Percentiles rank a stretch among this genome's conserved stretches.
Evolutionary conservation across 2,329 filamentous ascomycete genomes (phyloP).

Genomic region (Davidsoniella eucalypti): DNA sequence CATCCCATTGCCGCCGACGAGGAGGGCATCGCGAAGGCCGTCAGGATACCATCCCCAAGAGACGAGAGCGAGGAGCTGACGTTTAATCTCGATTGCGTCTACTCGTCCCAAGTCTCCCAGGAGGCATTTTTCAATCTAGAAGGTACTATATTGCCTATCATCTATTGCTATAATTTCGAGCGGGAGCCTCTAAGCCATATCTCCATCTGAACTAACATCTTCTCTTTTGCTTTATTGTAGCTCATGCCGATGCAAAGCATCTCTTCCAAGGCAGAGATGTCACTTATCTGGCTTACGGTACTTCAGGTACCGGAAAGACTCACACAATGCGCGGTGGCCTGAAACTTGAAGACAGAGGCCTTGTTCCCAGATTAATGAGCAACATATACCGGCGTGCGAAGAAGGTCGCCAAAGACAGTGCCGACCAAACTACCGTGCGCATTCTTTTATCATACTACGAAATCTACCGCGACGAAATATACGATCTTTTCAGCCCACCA

Average conservation of each 20-base stretch:
- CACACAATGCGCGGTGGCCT: constrained; percentile 91
- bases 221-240: constrained; percentile 27
- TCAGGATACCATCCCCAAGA: constrained; percentile 87
- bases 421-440: constrained; percentile 50
- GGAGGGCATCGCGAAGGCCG: constrained; percentile 46
- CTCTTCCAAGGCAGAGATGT: constrained; percentile 80
- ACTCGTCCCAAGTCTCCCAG: constrained; percentile 64
- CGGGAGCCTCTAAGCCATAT: neutral
- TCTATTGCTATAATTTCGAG: neutral
- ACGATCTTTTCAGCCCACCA: constrained; percentile 70
- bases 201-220: constrained; percentile 7
- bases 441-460: constrained; percentile 85
- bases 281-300: constrained; percentile 83
- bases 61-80: constrained; percentile 82
- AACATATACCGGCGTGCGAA: constrained; percentile 70
- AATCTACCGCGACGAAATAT: constrained; percentile 94
- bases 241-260: constrained; percentile 77
- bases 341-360: constrained; percentile 68
- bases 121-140: constrained; percentile 80
- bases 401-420: constrained; percentile 68
- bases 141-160: constrained; percentile 36
- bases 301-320: constrained; percentile 86
- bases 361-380: constrained; percentile 74
- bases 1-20: constrained; percentile 44
- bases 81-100: constrained; percentile 89